A percentile compares a stretch with the other conserved stretches of the same genome.
Conservation (phyloP, 1,139 yeast species). For the Yamadazyma diddensiae region DNA sequence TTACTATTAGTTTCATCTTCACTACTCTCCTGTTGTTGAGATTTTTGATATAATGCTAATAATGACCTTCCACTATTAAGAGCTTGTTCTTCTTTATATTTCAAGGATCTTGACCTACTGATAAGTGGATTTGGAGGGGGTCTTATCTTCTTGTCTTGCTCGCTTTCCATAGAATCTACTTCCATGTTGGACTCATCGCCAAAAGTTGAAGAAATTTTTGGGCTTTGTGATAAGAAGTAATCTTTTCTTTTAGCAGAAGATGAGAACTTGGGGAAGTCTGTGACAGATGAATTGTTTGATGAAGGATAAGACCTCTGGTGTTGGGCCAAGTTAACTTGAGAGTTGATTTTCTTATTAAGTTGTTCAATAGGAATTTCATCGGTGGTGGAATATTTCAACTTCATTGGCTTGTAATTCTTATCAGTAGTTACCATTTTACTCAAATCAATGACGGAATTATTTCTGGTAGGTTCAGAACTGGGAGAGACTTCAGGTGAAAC, state of each 20-base stretch:
- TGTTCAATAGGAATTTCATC: conserved; percentile 41
- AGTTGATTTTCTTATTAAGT: conserved; percentile 41
- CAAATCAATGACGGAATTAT: conserved; percentile 43
- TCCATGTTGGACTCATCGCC: conserved; percentile 14
- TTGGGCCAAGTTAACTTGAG: conserved; percentile 33
- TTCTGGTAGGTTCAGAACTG: conserved; percentile 40
- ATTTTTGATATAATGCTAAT: conserved; percentile 26
- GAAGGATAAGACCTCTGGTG: conserved; percentile 23
- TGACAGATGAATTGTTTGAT: conserved; percentile 25
- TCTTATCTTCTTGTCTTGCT: conserved; percentile 21
- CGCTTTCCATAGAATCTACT: conserved; percentile 13
- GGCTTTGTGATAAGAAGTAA: conserved; percentile 26
- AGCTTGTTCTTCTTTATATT: conserved; percentile 19
- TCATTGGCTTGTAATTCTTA: conserved; percentile 41
- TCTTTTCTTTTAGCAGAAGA: conserved; percentile 21
- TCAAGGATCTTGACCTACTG: conserved; percentile 30
- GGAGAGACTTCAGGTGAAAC: conserved; percentile 47
- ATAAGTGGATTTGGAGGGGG: conserved; percentile 14
- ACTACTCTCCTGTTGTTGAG: conserved; percentile 6
- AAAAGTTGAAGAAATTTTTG: conserved; percentile 9
- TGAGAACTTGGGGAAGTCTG: conserved; percentile 29
- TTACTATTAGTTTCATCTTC: conserved; percentile 5
- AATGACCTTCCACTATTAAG: conserved; percentile 23
- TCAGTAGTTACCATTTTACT: conserved; percentile 35
- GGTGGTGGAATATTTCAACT: conserved; percentile 37